phyloP scores from a whole-genome alignment of 768 basidiomycete genomes.

The Mrakia blollopis region DNA sequence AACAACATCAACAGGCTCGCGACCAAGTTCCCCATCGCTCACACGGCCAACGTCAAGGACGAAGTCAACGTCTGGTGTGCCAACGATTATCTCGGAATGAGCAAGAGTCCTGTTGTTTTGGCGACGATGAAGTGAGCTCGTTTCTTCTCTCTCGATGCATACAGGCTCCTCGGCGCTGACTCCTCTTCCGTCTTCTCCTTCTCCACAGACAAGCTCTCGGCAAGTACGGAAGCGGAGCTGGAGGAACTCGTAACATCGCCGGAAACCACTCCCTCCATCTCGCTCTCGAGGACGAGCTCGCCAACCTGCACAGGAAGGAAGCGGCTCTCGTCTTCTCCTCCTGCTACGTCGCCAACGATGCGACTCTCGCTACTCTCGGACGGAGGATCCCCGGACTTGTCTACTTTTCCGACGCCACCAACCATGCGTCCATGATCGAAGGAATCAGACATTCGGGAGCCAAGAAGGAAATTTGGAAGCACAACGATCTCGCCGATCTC shows the following conservation, averaged over 20 bases:
- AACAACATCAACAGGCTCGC: conserved; percentile 99
- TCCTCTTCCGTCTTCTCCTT: not conserved
- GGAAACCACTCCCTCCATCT: conserved; percentile 95
- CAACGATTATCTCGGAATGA: conserved; percentile 98
- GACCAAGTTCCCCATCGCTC: conserved; percentile 92
- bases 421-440: conserved; percentile 99
- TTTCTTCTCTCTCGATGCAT: conserved; percentile 14
- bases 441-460: conserved; percentile 95
- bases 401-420: conserved; percentile 92
- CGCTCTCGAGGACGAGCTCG: conserved; percentile 85
- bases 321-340: conserved; percentile 95
- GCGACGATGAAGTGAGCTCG: conserved; percentile 89
- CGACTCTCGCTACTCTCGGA: conserved; percentile 89
- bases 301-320: conserved; percentile 85
- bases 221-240: conserved; percentile 94
- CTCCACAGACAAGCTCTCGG: conserved; percentile 74
- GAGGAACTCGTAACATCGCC: conserved; percentile 97
- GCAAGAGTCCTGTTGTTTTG: conserved; percentile 88
- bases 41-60: conserved; percentile 77
- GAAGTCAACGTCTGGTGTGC: conserved; percentile 99
- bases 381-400: conserved; percentile 91
- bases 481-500: conserved; percentile 90
- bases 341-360: conserved; percentile 99
- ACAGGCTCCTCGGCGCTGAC: conserved; percentile 14
- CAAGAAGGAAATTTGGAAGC: conserved; percentile 93